Base-by-base conservation (phyloP, 768 basidiomycete genomes). In the Panaeolus papilionaceus region DNA sequence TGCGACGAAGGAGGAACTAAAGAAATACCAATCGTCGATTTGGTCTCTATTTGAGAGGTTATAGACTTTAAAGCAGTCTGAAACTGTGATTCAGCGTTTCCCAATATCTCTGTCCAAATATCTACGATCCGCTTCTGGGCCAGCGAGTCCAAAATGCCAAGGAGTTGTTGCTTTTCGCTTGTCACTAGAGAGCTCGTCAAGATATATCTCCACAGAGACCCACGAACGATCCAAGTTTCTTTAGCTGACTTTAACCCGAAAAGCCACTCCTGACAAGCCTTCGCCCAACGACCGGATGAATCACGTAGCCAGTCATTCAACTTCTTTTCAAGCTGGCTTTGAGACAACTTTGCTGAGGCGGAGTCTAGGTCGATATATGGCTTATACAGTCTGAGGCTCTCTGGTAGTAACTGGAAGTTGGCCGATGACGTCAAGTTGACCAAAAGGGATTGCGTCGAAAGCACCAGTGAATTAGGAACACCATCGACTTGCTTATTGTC, bases 331-430 rank as follows among this genome's bases (percentile, higher is more conserved):
- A 92, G 78, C 28, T 80, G 75, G 0, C 76, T 71, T 51, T 80
- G 81, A 3, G 85, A 76, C 26, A 90, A 76, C 2, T 82, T 81
- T 18, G 88, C 83, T 3, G 88, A 86, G 0, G 87, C 76, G 0
- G 92, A 88, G 9, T 83, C 80, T 6, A 90, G 79, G 72, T 95
- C 91, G 68, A 97, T 86, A 76, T 93, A 96, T 9, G 96, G 96
- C 72, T 90, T 93, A 77, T 96, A 98, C 4, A 86, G 84, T 70
- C 85, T 86, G 68, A 98, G 85, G 67, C 82, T 85, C 1, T 82
- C 73, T 0, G 95, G 94, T 0, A 98, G 85, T 64, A 94, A 84
- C 16, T 89, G 85, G 68, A 96, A 88, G 70, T 95, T 92, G 28
- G 92, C 88, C 0, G 94, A 92, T 0, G 96, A 95, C 0, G 95